Evolutionary conservation across 495 filamentous ascomycete genomes (phyloP), one percentile per base, ranked within the genome.

Genomic region (Podospora australis): DNA sequence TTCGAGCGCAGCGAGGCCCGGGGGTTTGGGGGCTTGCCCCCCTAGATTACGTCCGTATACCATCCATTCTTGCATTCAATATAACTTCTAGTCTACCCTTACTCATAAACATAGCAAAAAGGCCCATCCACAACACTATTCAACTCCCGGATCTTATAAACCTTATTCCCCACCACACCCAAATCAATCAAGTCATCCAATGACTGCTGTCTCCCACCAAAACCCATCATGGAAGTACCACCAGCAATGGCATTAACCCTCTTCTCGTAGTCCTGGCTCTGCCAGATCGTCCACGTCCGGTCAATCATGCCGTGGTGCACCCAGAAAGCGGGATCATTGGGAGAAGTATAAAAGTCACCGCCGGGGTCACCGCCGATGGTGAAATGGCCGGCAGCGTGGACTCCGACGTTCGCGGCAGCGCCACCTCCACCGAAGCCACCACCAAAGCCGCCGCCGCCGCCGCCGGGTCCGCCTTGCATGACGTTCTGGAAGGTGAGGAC

Each of bases 221-320:
- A 55, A 6, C 54, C 52, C 52, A 66, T 59, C 66, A 71, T 72
- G 8, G 51, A 58, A 21, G 59, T 69, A n/a, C 63, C 61, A 1
- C 71, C 68, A 2, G 62, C 54, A 38, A 72, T 68, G 11, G 65
- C 56, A 36, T 51, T 30, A 48, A 54, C 48, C 20, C 70, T 44
- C 10, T 56, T 65, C 28, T 54, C 41, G 8, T 67, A 53, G 50
- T 72, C 63, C 49, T 72, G 62, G 16, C 42, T 51, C 57, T 88
- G 82, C 84, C 85, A 88, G 34, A 83, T 80, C 65, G 74, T 75
- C 75, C 77, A 88, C 6, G 75, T 58, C 6, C 81, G 77, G 60
- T 88, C 84, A 43, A 88, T 75, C 75, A 78, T 78, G 26, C 67
- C 73, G 59, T 87, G 84, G 60, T 87, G 83, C 16, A 79, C 66